These are phyloP conservation scores for Cucurbita ficifolia DNA, from an alignment of 306 rosid species.

Conservation along the genomic window DNA sequence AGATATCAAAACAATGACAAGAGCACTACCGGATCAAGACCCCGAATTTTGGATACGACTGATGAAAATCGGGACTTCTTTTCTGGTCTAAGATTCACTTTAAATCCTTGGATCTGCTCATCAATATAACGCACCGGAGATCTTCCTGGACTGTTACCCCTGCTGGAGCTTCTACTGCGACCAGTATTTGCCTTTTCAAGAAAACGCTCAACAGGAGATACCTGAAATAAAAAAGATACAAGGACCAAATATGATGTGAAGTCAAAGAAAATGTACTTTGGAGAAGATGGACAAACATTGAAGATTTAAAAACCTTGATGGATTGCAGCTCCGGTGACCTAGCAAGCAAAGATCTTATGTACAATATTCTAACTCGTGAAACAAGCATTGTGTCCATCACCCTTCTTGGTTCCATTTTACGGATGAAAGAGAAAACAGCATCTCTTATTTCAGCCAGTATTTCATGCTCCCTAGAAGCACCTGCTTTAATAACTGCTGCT, in stretches of 20 bases:
- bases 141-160: conserved; percentile 86
- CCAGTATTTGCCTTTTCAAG: conserved; percentile 69
- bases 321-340: conserved; percentile 96
- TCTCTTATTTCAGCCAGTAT: conserved; percentile 95
- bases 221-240: conserved; percentile 34
- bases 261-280: background rate
- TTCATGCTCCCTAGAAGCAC: conserved; percentile 98
- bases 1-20: conserved; percentile 2
- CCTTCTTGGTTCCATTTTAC: conserved; percentile 91
- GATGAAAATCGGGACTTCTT: conserved; percentile 89
- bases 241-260: background rate
- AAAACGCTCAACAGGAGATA: conserved; percentile 74
- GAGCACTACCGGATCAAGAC: conserved; percentile 76
- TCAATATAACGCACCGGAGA: conserved; percentile 65
- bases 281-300: conserved; percentile 1
- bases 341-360: conserved; percentile 85
- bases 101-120: conserved; percentile 80
- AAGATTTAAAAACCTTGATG: conserved; percentile 52
- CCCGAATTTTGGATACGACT: conserved; percentile 88
- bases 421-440: conserved; percentile 78
- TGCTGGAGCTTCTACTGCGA: conserved; percentile 82
- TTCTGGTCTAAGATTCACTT: conserved; percentile 79
- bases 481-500: conserved; percentile 97
- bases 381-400: conserved; percentile 99
- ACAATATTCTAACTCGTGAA: conserved; percentile 92